Percentiles rank a stretch among this genome's conserved stretches.
phyloP scores from a whole-genome alignment of 164 flowering plant genomes.

The Houttuynia cordata region DNA sequence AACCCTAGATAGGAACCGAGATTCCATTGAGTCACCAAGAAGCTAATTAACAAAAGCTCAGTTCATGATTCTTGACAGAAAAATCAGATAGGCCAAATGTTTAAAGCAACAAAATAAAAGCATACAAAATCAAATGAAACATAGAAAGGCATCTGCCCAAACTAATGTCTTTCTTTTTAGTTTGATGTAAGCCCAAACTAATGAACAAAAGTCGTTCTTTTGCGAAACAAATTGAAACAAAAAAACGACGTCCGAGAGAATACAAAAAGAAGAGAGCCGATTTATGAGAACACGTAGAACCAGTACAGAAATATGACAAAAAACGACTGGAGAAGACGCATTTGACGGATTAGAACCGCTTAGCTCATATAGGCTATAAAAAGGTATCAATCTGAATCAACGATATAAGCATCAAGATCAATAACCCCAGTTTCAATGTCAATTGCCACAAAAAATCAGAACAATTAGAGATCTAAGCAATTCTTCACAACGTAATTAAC shows the following conservation, averaged over 20 bases:
- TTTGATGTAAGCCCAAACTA: neutral
- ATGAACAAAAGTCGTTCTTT: neutral
- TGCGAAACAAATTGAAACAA: too few species aligned
- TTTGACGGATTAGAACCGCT: conserved; percentile 18
- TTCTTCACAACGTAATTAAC: neutral
- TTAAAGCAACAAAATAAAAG: too few species aligned
- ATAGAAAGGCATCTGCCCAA: too few species aligned
- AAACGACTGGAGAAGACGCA: conserved; percentile 46
- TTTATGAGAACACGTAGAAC: conserved; percentile 53
- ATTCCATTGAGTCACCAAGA: too few species aligned
- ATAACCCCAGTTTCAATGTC: neutral
- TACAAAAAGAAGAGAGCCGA: neutral
- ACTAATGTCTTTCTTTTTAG: too few species aligned
- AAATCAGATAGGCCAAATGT: too few species aligned
- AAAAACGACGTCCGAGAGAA: neutral
- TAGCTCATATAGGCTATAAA: conserved; percentile 23
- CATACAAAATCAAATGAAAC: too few species aligned
- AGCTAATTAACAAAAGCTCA: too few species aligned
- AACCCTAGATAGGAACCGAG: too few species aligned
- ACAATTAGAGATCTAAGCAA: neutral
- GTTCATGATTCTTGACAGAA: too few species aligned
- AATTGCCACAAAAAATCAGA: neutral
- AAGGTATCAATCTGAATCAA: too few species aligned
- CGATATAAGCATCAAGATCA: conserved; percentile 9
- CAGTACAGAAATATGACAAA: conserved; percentile 61